Conservation (phyloP, 2,329 filamentous ascomycete species). For the Paraconiothyrium sp. region DNA sequence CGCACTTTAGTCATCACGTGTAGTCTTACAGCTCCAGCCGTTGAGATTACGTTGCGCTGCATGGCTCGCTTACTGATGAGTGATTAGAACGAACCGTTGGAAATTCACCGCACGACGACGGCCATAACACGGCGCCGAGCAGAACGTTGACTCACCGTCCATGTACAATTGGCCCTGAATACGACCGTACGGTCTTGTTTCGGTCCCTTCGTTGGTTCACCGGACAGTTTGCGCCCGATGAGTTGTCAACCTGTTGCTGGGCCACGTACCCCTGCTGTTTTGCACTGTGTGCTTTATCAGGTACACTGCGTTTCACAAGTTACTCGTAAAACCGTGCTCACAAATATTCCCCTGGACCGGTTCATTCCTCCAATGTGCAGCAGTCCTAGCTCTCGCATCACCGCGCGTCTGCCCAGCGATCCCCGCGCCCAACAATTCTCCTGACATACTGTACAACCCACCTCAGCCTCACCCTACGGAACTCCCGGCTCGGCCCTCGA, state of each 20-base stretch:
- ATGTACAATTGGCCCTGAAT: neutral
- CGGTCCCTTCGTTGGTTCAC: neutral
- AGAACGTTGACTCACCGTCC: neutral
- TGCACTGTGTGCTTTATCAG: neutral
- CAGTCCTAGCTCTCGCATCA: neutral
- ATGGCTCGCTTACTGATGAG: slow-evolving; percentile 24
- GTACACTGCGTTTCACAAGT: neutral
- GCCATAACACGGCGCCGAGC: slow-evolving; percentile 5
- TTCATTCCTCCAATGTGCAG: neutral
- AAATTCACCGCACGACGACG: neutral
- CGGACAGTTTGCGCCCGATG: neutral
- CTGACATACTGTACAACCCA: neutral
- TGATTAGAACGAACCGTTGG: neutral
- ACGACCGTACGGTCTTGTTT: neutral
- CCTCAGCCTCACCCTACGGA: neutral
- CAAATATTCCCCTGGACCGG: no score
- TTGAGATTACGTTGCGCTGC: slow-evolving; percentile 27
- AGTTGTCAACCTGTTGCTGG: neutral
- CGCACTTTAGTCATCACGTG: neutral
- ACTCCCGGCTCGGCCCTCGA: slow-evolving; percentile 1
- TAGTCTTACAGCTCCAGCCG: slow-evolving; percentile 21
- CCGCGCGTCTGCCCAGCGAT: neutral
- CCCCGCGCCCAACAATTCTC: neutral
- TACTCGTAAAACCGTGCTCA: neutral
- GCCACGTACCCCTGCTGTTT: neutral